Conservation (phyloP, 306 rosid species). For the Gillenia trifoliata region DNA sequence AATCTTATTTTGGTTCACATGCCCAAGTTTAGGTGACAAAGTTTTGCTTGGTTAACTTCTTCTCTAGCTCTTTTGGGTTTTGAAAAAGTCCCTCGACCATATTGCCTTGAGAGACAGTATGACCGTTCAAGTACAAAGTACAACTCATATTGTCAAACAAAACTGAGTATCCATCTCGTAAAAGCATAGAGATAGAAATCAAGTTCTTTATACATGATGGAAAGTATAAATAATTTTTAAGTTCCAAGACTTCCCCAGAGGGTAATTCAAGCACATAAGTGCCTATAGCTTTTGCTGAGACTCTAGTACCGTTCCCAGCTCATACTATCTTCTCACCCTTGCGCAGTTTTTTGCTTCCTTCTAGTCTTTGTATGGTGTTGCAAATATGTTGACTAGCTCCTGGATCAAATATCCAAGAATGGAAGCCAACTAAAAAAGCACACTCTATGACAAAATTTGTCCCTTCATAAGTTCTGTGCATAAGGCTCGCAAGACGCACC, state of each 20-base stretch:
- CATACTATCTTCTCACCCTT: neutral
- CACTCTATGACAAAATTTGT: no score
- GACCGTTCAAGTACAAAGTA: neutral
- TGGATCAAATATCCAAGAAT: neutral
- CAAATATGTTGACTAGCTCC: neutral
- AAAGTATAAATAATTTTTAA: neutral
- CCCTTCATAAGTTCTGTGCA: neutral
- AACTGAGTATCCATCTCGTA: no score
- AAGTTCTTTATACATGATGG: neutral
- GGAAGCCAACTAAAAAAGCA: neutral
- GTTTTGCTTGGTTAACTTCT: neutral
- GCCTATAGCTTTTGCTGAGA: neutral
- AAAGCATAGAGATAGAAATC: no score
- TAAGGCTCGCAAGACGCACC: neutral
- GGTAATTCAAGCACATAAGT: neutral
- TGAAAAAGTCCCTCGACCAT: neutral
- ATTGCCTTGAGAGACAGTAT: neutral
- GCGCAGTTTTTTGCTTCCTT: neutral
- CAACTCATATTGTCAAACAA: no score
- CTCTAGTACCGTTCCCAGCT: neutral
- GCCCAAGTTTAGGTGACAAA: neutral
- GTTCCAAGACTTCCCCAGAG: neutral
- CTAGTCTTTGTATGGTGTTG: rapidly evolving
- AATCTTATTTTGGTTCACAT: neutral
- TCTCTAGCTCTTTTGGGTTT: neutral